Evolutionary conservation across 805 yeast genomes (phyloP).

Genomic region (Kluyveromyces nonfermentans): DNA sequence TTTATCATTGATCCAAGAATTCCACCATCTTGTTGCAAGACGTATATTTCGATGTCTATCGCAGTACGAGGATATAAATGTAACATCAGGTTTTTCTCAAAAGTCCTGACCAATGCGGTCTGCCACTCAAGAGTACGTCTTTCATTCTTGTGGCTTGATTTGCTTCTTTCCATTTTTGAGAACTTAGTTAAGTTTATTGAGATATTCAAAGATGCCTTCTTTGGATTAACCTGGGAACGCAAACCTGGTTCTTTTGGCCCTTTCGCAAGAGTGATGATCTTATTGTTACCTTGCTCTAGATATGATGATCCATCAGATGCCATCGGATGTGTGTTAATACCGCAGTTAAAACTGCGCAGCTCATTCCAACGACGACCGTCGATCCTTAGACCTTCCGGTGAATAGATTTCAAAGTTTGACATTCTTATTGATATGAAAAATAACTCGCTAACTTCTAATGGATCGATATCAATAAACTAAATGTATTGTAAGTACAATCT

Average conservation of each 20-base stretch:
- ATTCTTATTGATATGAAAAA: slow-evolving; percentile 19
- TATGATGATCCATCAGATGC: slow-evolving; percentile 89
- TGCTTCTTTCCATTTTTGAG: slow-evolving; percentile 66
- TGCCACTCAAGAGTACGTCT: slow-evolving; percentile 59
- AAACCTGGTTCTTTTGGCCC: slow-evolving; percentile 83
- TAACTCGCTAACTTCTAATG: background rate
- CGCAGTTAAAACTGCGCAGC: slow-evolving; percentile 69
- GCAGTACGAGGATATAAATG: slow-evolving; percentile 75
- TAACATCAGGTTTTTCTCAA: slow-evolving; percentile 62
- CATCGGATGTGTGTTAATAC: slow-evolving; percentile 78
- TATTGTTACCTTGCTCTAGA: slow-evolving; percentile 86
- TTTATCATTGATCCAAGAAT: slow-evolving; percentile 69
- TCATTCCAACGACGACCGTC: slow-evolving; percentile 97
- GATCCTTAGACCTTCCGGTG: slow-evolving; percentile 88
- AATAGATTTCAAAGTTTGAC: slow-evolving; percentile 74
- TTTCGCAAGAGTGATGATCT: slow-evolving; percentile 71
- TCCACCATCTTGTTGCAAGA: slow-evolving; percentile 87
- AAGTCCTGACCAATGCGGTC: slow-evolving; percentile 58
- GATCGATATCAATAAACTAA: background rate
- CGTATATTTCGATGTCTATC: slow-evolving; percentile 66
- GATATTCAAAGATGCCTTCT: slow-evolving; percentile 51
- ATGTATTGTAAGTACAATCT: background rate
- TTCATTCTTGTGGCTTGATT: slow-evolving; percentile 53
- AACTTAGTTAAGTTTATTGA: slow-evolving; percentile 70
- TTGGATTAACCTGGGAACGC: slow-evolving; percentile 41